Evolutionary conservation across 2,329 filamentous ascomycete species (phyloP).

Genomic region (Colletotrichum melonis): DNA sequence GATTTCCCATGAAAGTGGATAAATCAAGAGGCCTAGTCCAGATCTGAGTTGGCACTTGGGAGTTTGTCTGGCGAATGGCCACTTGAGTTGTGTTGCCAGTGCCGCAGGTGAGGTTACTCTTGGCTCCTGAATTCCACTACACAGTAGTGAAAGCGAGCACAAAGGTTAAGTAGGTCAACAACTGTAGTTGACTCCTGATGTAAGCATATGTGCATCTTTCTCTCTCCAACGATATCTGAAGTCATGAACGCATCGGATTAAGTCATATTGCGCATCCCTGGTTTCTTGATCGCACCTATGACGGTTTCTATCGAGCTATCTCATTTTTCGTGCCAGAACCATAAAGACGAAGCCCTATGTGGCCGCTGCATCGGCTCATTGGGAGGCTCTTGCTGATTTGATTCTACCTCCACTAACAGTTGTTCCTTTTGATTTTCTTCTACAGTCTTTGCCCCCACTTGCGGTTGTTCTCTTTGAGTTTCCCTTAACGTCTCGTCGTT

Average conservation of each 20-base stretch:
- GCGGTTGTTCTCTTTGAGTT: neutral
- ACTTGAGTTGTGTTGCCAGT: too few relatives aligned
- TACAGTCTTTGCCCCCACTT: neutral
- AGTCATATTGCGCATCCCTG: too few relatives aligned
- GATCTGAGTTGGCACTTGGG: neutral
- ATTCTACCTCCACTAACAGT: neutral
- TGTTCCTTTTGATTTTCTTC: neutral
- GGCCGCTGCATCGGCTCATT: neutral
- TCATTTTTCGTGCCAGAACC: neutral
- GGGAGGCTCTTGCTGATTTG: neutral
- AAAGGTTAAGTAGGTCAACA: too few relatives aligned
- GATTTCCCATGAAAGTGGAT: neutral
- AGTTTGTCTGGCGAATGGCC: too few relatives aligned
- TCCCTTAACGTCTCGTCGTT: too few relatives aligned
- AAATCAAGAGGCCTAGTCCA: neutral
- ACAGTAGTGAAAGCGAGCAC: too few relatives aligned
- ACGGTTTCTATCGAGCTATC: neutral
- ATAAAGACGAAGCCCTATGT: neutral
- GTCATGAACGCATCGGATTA: too few relatives aligned
- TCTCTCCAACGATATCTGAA: too few relatives aligned
- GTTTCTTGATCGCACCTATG: neutral
- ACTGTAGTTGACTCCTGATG: too few relatives aligned
- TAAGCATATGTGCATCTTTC: too few relatives aligned
- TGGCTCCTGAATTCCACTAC: too few relatives aligned
- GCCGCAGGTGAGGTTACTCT: too few relatives aligned